Base-by-base conservation (phyloP, 1,284 basidiomycete species). In the Cryptococcus sp. region DNA sequence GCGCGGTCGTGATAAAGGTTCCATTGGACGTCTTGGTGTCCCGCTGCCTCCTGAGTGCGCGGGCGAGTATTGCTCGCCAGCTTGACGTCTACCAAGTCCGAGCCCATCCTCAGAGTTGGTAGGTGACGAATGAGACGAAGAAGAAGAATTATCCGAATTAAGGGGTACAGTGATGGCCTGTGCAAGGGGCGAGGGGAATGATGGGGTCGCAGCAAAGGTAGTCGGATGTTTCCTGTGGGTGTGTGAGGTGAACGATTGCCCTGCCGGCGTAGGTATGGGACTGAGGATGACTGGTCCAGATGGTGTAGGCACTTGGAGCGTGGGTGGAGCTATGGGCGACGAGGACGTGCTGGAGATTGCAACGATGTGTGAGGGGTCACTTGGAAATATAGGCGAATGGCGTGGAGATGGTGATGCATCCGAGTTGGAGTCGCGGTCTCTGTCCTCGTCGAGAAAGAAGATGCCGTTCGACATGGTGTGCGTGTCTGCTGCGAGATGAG, bases 171-270 rank as follows among this genome's bases (percentile, higher is more conserved):
- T 77, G 41, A 73, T 70, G 0, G 75, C 75, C 51, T 74, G 71
- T 6, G 75, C 75, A 1, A 78, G 63, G 1, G 77, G 77, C 0
- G 75, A 77, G 5, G 77, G 76, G 56, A 77, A 77, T 0, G 76
- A 77, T 2, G 77, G 77, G 0, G 76, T 77, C 0, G 77, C 72
- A 2, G 68, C 76, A 56, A 77, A 78, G 2, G 64, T 43, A 3
- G 64, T 65, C 1, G 65, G 65, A 48, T 71, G 68, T 55, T 72
- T 74, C 43, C 73, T 67, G 46, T 69, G 70, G 46, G 69, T 67
- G 25, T 25, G 25, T 25, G 25, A 25, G 1, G 69, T 60, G 8
- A 57, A 51, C 27, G 22, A 23, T 43, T 38, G 54, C 16, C 43
- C 56, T 11, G 62, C 50, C 10, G 58, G 48, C 22, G 68, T 68